Conservation (phyloP, 768 basidiomycete species). For the Xerocomellus intermedius region DNA sequence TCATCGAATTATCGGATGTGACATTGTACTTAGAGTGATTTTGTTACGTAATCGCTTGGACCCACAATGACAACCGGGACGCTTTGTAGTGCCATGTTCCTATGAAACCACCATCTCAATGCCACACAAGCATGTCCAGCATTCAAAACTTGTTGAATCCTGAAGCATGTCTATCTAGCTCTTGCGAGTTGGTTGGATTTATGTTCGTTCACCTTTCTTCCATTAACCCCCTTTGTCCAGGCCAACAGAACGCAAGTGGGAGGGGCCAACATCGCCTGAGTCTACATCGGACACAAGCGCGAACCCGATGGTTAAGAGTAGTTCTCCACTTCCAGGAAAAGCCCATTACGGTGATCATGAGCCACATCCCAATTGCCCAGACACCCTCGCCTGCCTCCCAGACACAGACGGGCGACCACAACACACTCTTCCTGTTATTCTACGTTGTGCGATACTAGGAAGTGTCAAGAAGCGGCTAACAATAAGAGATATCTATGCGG, state of each 20-base stretch:
- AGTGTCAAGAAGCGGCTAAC: conserved; percentile 73
- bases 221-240: conserved; percentile 31
- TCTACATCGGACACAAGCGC: conserved; percentile 35
- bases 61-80: conserved; percentile 30
- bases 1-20: conserved; percentile 25
- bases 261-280: conserved; percentile 33
- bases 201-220: conserved; percentile 1
- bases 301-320: conserved; percentile 25
- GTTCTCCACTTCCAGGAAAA: conserved; percentile 21
- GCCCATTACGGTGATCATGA: conserved; percentile 45
- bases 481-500: conserved; percentile 81
- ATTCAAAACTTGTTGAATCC: conserved; percentile 59
- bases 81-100: conserved; percentile 1
- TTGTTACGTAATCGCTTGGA: conserved; percentile 34
- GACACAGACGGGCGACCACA: conserved; percentile 79
- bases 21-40: not conserved
- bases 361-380: conserved; percentile 75
- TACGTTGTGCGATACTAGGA: conserved; percentile 81
- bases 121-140: conserved; percentile 47
- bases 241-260: conserved; percentile 25
- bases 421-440: conserved; percentile 81
- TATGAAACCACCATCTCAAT: conserved; percentile 19
- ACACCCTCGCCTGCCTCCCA: conserved; percentile 73
- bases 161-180: conserved; percentile 38
- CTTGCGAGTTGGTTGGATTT: conserved; percentile 41